Evolutionary conservation across 2,329 filamentous ascomycete species (phyloP), one percentile per base, ranked within the genome.

Genomic region (Hypoxylon sp.): DNA sequence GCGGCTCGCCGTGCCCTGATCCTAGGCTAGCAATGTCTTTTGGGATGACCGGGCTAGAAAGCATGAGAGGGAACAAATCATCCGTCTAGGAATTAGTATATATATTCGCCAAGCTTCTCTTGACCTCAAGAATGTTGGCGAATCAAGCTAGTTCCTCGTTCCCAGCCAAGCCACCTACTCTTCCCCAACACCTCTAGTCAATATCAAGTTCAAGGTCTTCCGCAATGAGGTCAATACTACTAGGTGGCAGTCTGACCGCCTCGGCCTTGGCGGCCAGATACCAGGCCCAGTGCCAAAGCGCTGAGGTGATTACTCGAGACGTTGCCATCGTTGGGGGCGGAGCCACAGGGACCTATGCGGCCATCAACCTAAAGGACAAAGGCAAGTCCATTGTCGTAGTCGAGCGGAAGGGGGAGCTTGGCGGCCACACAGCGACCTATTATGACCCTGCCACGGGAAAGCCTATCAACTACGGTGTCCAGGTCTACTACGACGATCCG

Each of bases 351-450:
- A 73, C 68, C 2, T 73, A 74, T 31, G 71, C 73, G 10, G 73
- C 73, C 4, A 65, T 73, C 55, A 57, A 62, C 32, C 52, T 75
- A 4, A 62, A 65, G 13, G 70, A 73, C 42, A 13, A 37, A 17
- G 65, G 64, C 54, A 67, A 68, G 46, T 63, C 60, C 2, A 44
- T 75, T 48, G 61, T 70, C n/a, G 61, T 74, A 6, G 50, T 75
- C 6, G 73, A 75, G 60, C 44, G 44, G 44, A 67, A 62, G 13
- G 52, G 64, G 10, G 19, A 66, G 7, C 60, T 75, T 21, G 73
- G 74, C 10, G 73, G 74, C 2, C 72, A 75, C 29, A 67, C 68
- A 6, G 50, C 68, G 51, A 74, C 74, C 7, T 75, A 74, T 27
- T 52, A 65, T 15, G 72, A 73, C 29, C 70, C 72, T 11, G 29